A percentile compares a stretch with the other conserved stretches of the same genome.
Conservation (phyloP, 106 monocot genomes). For the Apostasia ramifera region DNA sequence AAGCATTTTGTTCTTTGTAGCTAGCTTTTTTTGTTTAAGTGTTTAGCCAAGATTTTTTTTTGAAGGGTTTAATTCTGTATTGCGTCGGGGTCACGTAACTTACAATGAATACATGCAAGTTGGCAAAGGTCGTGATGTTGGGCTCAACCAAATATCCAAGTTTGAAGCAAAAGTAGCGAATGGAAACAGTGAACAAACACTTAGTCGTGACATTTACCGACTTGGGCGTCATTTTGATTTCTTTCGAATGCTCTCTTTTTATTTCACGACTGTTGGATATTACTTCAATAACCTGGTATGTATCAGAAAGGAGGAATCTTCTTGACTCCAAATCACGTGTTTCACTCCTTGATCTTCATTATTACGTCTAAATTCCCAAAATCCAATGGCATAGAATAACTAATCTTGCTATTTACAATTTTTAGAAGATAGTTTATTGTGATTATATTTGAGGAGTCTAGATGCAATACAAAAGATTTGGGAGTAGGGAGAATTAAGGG, state of each 20-base stretch:
- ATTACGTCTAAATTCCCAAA: no score
- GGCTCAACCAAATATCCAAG: conserved; percentile 80
- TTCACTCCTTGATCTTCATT: no score
- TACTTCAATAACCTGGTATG: conserved; percentile 74
- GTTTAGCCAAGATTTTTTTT: no score
- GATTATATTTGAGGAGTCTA: no score
- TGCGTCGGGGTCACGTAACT: conserved; percentile 51
- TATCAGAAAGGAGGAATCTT: neutral
- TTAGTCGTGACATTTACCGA: conserved; percentile 70
- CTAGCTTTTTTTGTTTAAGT: no score
- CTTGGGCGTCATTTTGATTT: conserved; percentile 70
- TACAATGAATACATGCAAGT: conserved; percentile 79
- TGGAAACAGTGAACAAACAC: conserved; percentile 73
- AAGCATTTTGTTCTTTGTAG: no score
- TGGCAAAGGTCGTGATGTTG: conserved; percentile 84
- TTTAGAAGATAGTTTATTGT: no score
- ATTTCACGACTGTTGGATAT: conserved; percentile 79
- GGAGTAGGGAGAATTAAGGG: no score
- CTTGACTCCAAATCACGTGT: neutral
- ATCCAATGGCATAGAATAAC: no score
- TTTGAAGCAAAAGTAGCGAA: conserved; percentile 84
- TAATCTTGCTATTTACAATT: no score
- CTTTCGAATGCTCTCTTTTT: conserved; percentile 73
- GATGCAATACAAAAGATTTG: no score
- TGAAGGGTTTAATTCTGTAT: conserved; percentile 70